Base-by-base conservation (phyloP, 1,139 yeast genomes). In the Sugiyamaella neomexicana region DNA sequence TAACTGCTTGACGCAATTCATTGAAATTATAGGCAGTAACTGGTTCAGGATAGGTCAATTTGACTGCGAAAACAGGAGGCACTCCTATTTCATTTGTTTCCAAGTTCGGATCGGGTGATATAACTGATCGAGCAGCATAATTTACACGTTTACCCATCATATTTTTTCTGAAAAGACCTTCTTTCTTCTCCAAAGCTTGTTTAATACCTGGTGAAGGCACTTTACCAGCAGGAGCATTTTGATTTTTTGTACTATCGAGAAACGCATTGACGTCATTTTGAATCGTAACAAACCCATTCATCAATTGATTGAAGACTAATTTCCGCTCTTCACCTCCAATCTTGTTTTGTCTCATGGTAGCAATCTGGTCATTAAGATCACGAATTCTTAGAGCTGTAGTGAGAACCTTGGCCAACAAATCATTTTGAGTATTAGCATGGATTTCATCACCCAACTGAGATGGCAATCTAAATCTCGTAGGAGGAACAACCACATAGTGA, bases 101-200 rank as follows among this genome's bases (percentile, higher is more conserved):
- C 66, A 95, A 80, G 75, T 88, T 93, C 55, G 99, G 99, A 75
- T 95, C 99, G 3, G 99, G 99, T 5, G 99, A 91, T 74, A 95
- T 95, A 65, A 95, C 99, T 12, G 99, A 91, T 73, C 99, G 89
- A 50, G 99, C 99, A 58, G 99, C 98, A 67, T 88, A 91, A 71
- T 95, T 95, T 58, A 95, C 99, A 77, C 99, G 89, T 79, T 95
- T 95, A 72, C 99, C 99, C 99, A 95, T 95, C 99, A 95, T 93
- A 68, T 95, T 97, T 72, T 91, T 93, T 78, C 99, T 85, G 78
- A 93, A 93, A 63, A 93, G 79, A 71, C 99, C 99, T 75, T 95
- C 99, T 72, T 95, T 95, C 85, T 95, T 93, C 75, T 95, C 99
- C 67, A 95, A 78, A 3, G 97, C 96, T 77, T 95, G 99, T 72